Percentiles rank a stretch among this genome's conserved stretches.
Conservation (phyloP, 148 eudicot genomes). For the Spergularia bocconei region DNA sequence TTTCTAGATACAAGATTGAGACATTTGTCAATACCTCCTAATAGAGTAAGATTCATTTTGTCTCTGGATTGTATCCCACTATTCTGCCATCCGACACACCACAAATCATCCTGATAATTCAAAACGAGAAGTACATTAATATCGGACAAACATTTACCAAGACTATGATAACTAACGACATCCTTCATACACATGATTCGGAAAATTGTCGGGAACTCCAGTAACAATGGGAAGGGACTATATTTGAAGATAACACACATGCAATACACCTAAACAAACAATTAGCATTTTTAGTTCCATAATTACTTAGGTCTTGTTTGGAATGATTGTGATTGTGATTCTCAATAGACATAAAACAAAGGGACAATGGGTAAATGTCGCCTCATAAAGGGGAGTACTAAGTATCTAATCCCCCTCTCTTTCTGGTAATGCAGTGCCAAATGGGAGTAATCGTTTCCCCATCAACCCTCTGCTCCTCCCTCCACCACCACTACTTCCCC, state of each 20-base stretch:
- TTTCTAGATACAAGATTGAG: neutral
- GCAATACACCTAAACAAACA: neutral
- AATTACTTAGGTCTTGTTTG: neutral
- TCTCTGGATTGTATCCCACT: conserved; percentile 66
- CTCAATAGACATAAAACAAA: too few relatives aligned
- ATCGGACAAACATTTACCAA: neutral
- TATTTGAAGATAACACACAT: neutral
- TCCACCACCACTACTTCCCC: too few relatives aligned
- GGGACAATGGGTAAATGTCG: too few relatives aligned
- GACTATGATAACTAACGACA: neutral
- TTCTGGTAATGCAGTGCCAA: too few relatives aligned
- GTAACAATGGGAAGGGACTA: neutral
- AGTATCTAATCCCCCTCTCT: too few relatives aligned
- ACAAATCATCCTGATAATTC: conserved; percentile 64
- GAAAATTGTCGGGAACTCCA: neutral
- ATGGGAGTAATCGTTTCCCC: too few relatives aligned
- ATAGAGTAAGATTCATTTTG: conserved; percentile 57
- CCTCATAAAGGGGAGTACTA: too few relatives aligned
- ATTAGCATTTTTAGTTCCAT: neutral
- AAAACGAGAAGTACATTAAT: neutral
- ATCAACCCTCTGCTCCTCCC: too few relatives aligned
- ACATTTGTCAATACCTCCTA: conserved; percentile 60
- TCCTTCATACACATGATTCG: neutral
- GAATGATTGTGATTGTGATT: neutral
- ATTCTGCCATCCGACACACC: conserved; percentile 95